A percentile compares a stretch with the other conserved stretches of the same genome.
Evolutionary conservation across 1,139 yeast species (phyloP).

Genomic region (Blastobotrys malaysiensis): DNA sequence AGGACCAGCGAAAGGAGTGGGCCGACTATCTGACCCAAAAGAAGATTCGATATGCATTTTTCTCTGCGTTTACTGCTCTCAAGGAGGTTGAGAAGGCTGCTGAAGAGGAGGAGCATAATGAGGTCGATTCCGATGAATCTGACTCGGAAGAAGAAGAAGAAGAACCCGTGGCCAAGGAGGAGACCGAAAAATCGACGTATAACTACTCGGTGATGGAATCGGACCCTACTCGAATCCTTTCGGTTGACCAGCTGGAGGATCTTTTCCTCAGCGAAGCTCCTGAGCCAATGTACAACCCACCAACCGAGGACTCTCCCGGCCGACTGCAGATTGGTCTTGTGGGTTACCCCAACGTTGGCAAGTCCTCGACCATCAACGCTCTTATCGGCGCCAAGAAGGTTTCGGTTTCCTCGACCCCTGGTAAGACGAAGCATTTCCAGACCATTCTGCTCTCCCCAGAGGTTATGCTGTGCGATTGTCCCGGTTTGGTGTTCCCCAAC

Average conservation of each 20-base stretch:
- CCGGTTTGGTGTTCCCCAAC: conserved; percentile 97
- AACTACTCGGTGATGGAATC: conserved; percentile 21
- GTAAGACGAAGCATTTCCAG: conserved; percentile 98
- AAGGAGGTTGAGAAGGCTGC: conserved; percentile 20
- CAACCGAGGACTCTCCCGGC: conserved; percentile 20
- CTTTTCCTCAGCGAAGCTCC: conserved; percentile 81
- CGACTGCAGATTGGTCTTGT: conserved; percentile 88
- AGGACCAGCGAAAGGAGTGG: conserved; percentile 76
- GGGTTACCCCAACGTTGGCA: conserved; percentile 87
- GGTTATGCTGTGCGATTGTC: conserved; percentile 94
- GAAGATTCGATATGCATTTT: conserved; percentile 80
- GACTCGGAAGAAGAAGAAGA: conserved; percentile 32
- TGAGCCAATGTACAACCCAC: conserved; percentile 46
- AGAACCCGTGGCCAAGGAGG: conserved; percentile 29
- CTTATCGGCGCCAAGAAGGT: conserved; percentile 94
- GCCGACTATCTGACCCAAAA: conserved; percentile 68
- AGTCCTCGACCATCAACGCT: conserved; percentile 91
- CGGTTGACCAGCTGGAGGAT: conserved; percentile 78
- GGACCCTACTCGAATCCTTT: conserved; percentile 62
- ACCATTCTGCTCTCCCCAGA: conserved; percentile 81
- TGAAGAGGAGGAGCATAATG: conserved; percentile 15
- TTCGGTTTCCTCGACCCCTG: conserved; percentile 96
- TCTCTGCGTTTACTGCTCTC: conserved; percentile 78
- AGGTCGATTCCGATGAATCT: conserved; percentile 25
- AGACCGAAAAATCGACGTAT: conserved; percentile 27